Evolutionary conservation across 2,329 filamentous ascomycete species (phyloP), one percentile per base, ranked within the genome.

Genomic region (Alternaria incomplexa): DNA sequence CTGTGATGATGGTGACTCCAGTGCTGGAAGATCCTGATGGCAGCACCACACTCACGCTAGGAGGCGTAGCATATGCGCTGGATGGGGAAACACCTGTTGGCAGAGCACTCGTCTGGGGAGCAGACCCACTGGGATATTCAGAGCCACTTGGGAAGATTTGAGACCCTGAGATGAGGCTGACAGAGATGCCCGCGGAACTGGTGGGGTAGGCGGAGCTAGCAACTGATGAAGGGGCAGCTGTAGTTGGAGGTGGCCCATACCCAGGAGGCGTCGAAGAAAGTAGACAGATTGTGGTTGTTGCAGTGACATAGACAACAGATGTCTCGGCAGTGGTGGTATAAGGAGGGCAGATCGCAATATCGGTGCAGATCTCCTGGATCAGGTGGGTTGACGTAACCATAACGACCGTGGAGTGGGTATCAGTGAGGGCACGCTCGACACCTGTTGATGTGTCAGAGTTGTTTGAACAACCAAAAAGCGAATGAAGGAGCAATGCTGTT

Each of bases 261-360:
- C 62, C 69, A 20, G 66, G 62, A 52, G 66, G 66, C 45, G 62
- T 69, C 8, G 65, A 65, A 15, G 63, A 69, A 25, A 65, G 60
- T 28, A 81, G 78, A 65, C 82, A 83, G 70, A 83, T 71, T 25
- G 81, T 83, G 50, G 81, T 83, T 13, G 80, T 80, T 46, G 79
- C 69, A 46, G 79, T 73, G 54, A 82, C 66, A 63, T 79, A 75
- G 20, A 68, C 68, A 28, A 67, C 71, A 48, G 79, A 77, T 23
- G 82, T 84, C 63, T 80, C 66, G 52, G 79, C 70, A 9, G 76
- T 73, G 20, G 77, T 75, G 22, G 72, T 72, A 48, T 74, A 69
- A 44, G 71, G 69, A 30, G 81, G 81, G 66, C 82, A 83, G 67
- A 77, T 66, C 48, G 61, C 62, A 22, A 67, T 70, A 48, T 68